Conservation (phyloP, 768 basidiomycete species). For the Tylopilus felleus region DNA sequence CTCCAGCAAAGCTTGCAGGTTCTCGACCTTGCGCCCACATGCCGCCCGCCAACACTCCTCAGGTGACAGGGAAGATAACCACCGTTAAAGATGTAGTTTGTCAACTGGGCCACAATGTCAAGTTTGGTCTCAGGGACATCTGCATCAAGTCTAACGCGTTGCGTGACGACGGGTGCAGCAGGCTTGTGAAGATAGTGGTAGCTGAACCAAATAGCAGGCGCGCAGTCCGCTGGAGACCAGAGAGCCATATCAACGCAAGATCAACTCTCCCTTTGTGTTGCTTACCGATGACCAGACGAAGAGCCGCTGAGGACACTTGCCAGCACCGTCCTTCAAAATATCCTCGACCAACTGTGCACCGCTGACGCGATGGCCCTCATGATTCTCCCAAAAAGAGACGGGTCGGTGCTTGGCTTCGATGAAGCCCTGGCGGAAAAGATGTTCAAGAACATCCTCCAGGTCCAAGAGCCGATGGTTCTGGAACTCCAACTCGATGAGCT, state of each 20-base stretch:
- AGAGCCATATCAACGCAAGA: not conserved
- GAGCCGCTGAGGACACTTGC: conserved; percentile 42
- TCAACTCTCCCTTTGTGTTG: not conserved
- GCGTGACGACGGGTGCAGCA: conserved; percentile 33
- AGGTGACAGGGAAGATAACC: conserved; percentile 36
- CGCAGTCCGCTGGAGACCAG: conserved; percentile 37
- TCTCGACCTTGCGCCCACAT: conserved; percentile 33
- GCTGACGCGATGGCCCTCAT: conserved; percentile 37
- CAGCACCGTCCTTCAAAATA: conserved; percentile 35
- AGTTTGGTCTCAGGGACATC: conserved; percentile 28
- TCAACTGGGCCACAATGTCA: conserved; percentile 43
- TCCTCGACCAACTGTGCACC: conserved; percentile 36
- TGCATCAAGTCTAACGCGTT: conserved; percentile 44
- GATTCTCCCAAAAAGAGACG: conserved; percentile 44
- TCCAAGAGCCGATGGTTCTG: conserved; percentile 39
- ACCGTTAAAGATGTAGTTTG: conserved; percentile 44
- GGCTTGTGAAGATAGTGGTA: conserved; percentile 39
- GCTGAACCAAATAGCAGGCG: conserved; percentile 42
- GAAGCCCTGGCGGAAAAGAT: conserved; percentile 44
- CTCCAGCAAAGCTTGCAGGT: conserved; percentile 23
- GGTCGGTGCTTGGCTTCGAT: conserved; percentile 43
- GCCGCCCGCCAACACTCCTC: conserved; percentile 39
- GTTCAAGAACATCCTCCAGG: conserved; percentile 49
- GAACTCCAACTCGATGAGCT: conserved; percentile 46
- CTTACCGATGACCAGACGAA: conserved; percentile 47